Percentiles rank a stretch among this genome's conserved stretches.
These are phyloP conservation scores for Calycina marina DNA, from an alignment of 2,329 filamentous ascomycete genomes.

Conservation along the genomic window DNA sequence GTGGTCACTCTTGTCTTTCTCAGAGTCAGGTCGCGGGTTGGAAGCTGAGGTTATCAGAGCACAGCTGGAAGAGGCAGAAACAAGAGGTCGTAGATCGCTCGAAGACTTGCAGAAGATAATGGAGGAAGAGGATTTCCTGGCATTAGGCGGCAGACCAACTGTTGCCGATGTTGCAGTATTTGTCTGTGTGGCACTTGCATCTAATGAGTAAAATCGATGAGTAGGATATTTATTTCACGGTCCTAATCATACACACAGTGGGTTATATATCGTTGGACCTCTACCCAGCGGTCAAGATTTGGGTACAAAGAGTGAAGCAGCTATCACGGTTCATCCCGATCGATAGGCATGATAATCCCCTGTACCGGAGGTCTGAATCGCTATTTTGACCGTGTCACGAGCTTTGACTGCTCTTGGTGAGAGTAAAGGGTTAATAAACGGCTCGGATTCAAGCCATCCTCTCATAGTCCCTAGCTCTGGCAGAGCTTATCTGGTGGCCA, in stretches of 20 bases:
- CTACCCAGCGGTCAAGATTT: neutral
- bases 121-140: neutral
- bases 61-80: neutral
- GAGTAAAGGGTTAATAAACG: too few species aligned
- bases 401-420: too few species aligned
- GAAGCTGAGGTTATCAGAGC: neutral
- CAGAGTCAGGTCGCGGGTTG: neutral
- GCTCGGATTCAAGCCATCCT: too few species aligned
- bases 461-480: too few species aligned
- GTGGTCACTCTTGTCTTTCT: neutral
- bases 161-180: neutral
- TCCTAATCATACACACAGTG: neutral
- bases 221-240: neutral
- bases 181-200: neutral
- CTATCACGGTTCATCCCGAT: neutral
- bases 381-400: too few species aligned
- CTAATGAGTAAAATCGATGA: neutral
- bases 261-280: neutral
- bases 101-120: neutral
- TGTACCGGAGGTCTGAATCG: neutral
- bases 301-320: neutral
- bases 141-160: neutral
- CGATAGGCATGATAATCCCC: neutral
- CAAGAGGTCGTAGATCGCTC: neutral
- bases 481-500: too few species aligned